These are phyloP conservation scores for Fraxinus ornus DNA, from an alignment of 305 asterid species.

Conservation along the genomic window DNA sequence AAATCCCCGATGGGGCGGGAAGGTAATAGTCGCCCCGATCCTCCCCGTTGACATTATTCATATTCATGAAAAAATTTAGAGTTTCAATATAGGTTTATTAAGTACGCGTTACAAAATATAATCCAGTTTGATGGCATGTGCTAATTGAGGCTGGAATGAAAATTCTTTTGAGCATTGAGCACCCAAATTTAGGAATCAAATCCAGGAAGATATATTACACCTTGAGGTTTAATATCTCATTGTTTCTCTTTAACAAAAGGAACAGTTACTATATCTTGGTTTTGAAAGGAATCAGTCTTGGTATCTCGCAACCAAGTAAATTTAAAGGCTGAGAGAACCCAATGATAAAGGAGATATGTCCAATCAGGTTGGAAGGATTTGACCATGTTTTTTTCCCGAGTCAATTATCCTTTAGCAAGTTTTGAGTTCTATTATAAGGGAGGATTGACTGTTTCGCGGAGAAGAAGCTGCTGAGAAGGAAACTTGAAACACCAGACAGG, in stretches of 20 bases:
- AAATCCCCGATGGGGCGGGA: too few relatives aligned
- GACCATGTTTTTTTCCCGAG: not conserved
- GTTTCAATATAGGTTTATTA: not conserved
- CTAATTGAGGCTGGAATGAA: not conserved
- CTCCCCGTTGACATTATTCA: not conserved
- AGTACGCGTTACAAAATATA: not conserved
- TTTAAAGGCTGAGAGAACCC: not conserved
- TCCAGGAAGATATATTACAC: slow-evolving; percentile 6
- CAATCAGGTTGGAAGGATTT: slow-evolving; percentile 9
- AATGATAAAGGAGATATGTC: not conserved
- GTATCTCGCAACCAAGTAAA: not conserved
- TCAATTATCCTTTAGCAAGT: not conserved
- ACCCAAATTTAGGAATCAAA: not conserved
- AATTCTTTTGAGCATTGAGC: not conserved
- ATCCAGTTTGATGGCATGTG: not conserved
- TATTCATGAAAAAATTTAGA: not conserved
- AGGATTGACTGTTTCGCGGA: not conserved
- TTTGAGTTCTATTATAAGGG: not conserved
- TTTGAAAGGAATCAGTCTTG: not conserved
- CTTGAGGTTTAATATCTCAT: not conserved
- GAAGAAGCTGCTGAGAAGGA: not conserved
- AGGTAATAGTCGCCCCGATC: not conserved
- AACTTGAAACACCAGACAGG: not conserved
- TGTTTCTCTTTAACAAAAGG: not conserved
- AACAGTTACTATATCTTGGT: not conserved